Evolutionary conservation across 495 filamentous ascomycete species (phyloP), one percentile per base, ranked within the genome.

Genomic region (Aspergillus cavernicola): DNA sequence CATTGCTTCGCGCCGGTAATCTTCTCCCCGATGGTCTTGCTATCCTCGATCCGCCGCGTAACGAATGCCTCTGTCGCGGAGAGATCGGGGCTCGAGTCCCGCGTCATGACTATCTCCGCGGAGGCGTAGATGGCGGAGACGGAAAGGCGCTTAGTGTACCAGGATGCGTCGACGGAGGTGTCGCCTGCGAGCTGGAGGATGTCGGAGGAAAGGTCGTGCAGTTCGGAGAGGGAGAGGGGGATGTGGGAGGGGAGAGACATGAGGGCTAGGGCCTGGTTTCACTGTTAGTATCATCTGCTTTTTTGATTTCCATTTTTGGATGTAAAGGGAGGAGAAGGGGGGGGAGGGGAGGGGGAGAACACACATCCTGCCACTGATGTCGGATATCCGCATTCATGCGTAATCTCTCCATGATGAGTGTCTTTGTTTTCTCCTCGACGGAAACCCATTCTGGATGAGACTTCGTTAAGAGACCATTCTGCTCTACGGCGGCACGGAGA

Each of bases 71-170:
- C 85, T 19, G 93, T 97, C 46, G 89, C 88, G 2, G 53, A 59
- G 57, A 85, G 89, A 12, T 80, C 82, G 0, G 74, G 65, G 0
- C 82, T 87, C 49, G 66, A 70, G 65, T 97, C 95, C 38, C 86
- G 86, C 13, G 90, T 97, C 92, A 97, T 95, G 68, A 91, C 91
- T 3, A 96, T 72, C 68, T 98, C 93, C 23, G 86, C 81, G 33
- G 84, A 86, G 20, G 89, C 87, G 64, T 97, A 98, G 58, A 96
- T 82, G 10, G 83, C 77, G 3, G 86, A 81, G 5, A 97, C 74
- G 1, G 82, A 82, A 6, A 85, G 81, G 6, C 93, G 84, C 66
- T 93, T 93, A 49, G 90, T 88, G 65, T 97, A 98, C 93, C 93
- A 97, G 10, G 79, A 80, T 0, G 82, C 78, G 63, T 97, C 92